Base-by-base conservation (phyloP, 2,329 filamentous ascomycete genomes). In the Tolypocladium ophioglossoides region DNA sequence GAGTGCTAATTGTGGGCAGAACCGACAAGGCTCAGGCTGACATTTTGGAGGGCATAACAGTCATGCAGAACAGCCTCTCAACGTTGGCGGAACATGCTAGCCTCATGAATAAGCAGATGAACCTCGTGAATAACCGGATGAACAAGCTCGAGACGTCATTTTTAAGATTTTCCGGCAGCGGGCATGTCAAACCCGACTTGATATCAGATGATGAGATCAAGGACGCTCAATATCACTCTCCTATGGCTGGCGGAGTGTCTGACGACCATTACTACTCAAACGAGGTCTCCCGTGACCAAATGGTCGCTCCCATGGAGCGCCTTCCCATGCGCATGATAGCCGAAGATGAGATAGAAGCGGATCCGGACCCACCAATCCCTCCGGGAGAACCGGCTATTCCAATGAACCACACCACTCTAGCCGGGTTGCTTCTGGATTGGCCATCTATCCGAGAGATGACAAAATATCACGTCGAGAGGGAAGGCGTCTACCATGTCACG, bases 401-500 rank as follows among this genome's bases (percentile, higher is more conserved):
- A 1, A 81, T 85, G 32, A 89, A 95, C 60, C 92, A 97, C 64
- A 95, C 89, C 0, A 96, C 91, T 0, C 83, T 90, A n/a, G 91
- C 91, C 1, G 89, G 94, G 51, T 82, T 91, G 58, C 74, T 97
- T 20, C 73, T 97, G 32, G 77, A 80, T 49, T 91, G 87, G 84
- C 79, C 79, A 0, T 79, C 84, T 0, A 89, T 94, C 53, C 71
- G 76, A 65, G 72, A 78, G 57, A 66, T 96, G 64, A 83, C 89
- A 37, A 75, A 65, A 57, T 70, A 68, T 50, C 73, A 74, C 30
- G 66, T 83, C 53, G 68, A 74, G 24, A 66, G 66, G 2, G 73
- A 78, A 52, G 76, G 74, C 34, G 75, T 84, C 62, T 73, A 76
- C 35, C 77, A 78, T 52, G 77, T 84, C 30, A 80, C 82, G 54